Percentiles rank a stretch among this genome's conserved stretches.
phyloP scores from a whole-genome alignment of 2,329 filamentous ascomycete species.

The Ophiostoma sp. region DNA sequence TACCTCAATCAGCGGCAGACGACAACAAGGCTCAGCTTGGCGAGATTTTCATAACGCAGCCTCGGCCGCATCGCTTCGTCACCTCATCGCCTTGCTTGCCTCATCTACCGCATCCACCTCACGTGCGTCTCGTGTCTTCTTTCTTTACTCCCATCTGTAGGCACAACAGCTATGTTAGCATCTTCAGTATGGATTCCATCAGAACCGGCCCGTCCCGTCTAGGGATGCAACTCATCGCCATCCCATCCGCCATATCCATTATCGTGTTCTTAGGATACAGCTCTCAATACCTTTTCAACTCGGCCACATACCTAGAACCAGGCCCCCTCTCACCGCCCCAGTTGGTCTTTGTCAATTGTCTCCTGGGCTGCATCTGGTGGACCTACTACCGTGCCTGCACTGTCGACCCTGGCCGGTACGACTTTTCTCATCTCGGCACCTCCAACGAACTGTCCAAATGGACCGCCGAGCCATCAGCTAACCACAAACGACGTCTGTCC shows the following conservation, averaged over 20 bases:
- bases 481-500: conserved; percentile 11
- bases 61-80: neutral
- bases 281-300: conserved; percentile 64
- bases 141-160: neutral
- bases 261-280: conserved; percentile 66
- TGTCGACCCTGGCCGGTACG: conserved; percentile 53
- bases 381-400: conserved; percentile 61
- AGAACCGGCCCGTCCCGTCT: conserved; percentile 37
- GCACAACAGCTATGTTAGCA: neutral
- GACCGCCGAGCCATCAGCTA: neutral
- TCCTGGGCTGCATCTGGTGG: conserved; percentile 60
- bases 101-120: too few species aligned
- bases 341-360: conserved; percentile 58
- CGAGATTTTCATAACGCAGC: neutral
- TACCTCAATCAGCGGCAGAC: neutral
- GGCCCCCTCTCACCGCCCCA: conserved; percentile 55
- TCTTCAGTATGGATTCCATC: conserved; percentile 24
- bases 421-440: conserved; percentile 32
- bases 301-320: conserved; percentile 52
- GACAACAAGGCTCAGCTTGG: neutral
- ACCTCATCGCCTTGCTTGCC: neutral
- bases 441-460: neutral
- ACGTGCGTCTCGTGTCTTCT: neutral
- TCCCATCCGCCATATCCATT: conserved; percentile 61
- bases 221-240: conserved; percentile 53